phyloP scores from a whole-genome alignment of 1,139 yeast species.

The Yamadazyma pseudoaaseri region DNA sequence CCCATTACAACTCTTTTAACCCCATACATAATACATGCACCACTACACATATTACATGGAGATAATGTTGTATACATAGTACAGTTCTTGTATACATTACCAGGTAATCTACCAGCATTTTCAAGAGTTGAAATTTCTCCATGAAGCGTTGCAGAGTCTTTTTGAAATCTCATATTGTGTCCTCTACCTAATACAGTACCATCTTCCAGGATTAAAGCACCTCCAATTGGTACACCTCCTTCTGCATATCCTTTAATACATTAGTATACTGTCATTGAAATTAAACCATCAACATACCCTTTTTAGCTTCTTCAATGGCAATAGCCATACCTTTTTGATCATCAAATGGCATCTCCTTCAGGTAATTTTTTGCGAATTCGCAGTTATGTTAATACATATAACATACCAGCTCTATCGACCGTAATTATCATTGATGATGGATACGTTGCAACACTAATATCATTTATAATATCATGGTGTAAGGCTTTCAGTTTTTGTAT shows the following conservation, averaged over 20 bases:
- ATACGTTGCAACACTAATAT: conserved; percentile 37
- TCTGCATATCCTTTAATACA: conserved; percentile 55
- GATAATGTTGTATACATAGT: conserved; percentile 89
- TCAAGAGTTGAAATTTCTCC: conserved; percentile 90
- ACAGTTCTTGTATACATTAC: conserved; percentile 63
- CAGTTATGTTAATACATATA: conserved; percentile 44
- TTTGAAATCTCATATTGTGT: conserved; percentile 86
- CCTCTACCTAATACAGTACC: conserved; percentile 85
- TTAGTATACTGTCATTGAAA: conserved; percentile 1
- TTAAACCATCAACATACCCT: conserved; percentile 40
- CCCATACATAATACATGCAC: conserved; percentile 88
- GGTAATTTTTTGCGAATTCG: background rate
- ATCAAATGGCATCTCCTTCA: conserved; percentile 46
- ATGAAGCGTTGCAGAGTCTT: conserved; percentile 75
- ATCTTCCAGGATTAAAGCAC: conserved; percentile 69
- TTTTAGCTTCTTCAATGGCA: conserved; percentile 71
- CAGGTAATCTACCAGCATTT: conserved; percentile 82
- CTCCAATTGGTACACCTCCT: conserved; percentile 93
- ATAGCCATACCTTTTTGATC: conserved; percentile 65
- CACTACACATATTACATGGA: conserved; percentile 94
- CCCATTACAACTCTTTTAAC: conserved; percentile 84
- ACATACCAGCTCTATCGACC: conserved; percentile 61
- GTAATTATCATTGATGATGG: conserved; percentile 65
- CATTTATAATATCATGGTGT: conserved; percentile 46
- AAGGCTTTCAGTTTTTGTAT: background rate